Base-by-base conservation (phyloP, 202 grass and related monocot species). In the Zizania palustris region DNA sequence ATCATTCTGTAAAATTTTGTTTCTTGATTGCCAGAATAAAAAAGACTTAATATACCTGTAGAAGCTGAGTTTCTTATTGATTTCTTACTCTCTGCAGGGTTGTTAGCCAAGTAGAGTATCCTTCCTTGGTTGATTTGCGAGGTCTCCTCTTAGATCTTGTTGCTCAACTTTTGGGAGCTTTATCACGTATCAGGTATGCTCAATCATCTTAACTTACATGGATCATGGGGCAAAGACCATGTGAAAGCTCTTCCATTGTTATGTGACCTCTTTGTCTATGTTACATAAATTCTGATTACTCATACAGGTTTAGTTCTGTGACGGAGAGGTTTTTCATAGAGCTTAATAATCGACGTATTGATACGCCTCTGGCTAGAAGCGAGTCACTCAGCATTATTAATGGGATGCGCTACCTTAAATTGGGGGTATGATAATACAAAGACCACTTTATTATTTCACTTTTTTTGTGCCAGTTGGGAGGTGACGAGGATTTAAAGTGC, bases 391-490 rank as follows among this genome's bases (percentile, higher is more conserved):
- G 83, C 83, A 92, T 98, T 78, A 98, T 98, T 40, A 98, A 98
- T 41, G 96, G 96, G 77, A 92, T 95, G 96, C 91, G 91, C 74
- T 98, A 98, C 81, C 96, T 98, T 75, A 98, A 98, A 81, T 75
- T 98, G 71, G 96, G 96, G 92, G 96, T 95, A 90, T 73, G 74
- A 82, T 68, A 56, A 65, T 45, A 43, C 82, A 65, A 37, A 56
- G 44, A 67, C 15, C 9, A 39, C 33, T 67, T 74, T 46, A 74
- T 69, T 67, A 11, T 84, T 80, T 72, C 56, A 48, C 56, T 77
- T 77, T 68, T 68, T 75, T 43, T 50, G n/a, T 28, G 3, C 42
- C 45, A 80, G 51, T 81, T 81, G 63, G 62, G n/a, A 40, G 22
- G 60, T 58, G 1, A 39, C 62, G 72, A 75, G 48, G 58, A 60